Conservation (phyloP, 805 yeast species). For the Kluyveromyces wickerhamii region DNA sequence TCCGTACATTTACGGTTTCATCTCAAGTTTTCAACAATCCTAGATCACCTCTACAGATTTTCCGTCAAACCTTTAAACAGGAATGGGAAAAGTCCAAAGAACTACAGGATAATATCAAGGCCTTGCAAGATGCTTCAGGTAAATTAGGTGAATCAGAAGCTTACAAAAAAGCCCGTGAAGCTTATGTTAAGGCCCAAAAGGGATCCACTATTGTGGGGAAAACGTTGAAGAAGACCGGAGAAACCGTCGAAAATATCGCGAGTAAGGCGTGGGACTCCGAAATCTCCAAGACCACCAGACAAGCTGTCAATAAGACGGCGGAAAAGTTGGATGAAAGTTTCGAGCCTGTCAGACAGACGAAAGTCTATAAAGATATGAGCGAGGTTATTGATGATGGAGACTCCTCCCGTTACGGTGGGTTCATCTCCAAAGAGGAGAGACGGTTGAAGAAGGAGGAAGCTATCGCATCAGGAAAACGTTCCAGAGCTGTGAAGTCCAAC, state of each 20-base stretch:
- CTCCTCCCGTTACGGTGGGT: constrained; percentile 85
- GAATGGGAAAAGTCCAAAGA: constrained; percentile 91
- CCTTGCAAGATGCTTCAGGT: constrained; percentile 92
- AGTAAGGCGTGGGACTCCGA: constrained; percentile 94
- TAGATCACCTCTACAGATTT: constrained; percentile 78
- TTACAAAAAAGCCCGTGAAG: constrained; percentile 86
- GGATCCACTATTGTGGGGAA: constrained; percentile 61
- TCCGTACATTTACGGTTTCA: constrained; percentile 2
- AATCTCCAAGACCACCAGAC: constrained; percentile 81
- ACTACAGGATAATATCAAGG: constrained; percentile 86
- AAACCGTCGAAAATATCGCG: constrained; percentile 84
- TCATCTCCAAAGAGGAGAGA: constrained; percentile 77
- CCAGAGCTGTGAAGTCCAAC: constrained; percentile 64
- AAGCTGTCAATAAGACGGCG: constrained; percentile 74
- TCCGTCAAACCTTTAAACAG: constrained; percentile 80
- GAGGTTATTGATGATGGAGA: constrained; percentile 91
- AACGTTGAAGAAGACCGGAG: constrained; percentile 83
- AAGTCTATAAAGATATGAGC: constrained; percentile 79
- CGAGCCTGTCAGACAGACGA: constrained; percentile 90
- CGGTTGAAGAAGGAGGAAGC: constrained; percentile 59
- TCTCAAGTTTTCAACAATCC: constrained; percentile 8
- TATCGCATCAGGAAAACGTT: constrained; percentile 48
- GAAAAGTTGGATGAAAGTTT: constrained; percentile 75
- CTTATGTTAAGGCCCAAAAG: constrained; percentile 77
- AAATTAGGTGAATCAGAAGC: constrained; percentile 91